Base-by-base conservation (phyloP, 768 basidiomycete species). In the Lactarius sp. region DNA sequence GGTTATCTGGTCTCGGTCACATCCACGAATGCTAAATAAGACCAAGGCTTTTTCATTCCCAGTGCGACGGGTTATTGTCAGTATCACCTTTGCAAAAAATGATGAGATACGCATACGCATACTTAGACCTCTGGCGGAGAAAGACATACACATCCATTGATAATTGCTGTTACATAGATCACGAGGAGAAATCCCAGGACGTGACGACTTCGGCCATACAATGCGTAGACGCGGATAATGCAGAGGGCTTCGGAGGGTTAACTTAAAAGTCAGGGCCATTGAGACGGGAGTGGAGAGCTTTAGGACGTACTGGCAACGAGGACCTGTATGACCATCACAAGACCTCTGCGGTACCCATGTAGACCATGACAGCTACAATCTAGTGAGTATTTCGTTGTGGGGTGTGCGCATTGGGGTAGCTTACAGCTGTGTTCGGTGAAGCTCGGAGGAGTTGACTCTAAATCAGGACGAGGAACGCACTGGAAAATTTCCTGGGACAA, bases 161-260 rank as follows among this genome's bases (percentile, higher is more conserved):
- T 33, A 39, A 59, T 31, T 2, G 49, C 3, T 33, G 6, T 20
- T 1, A 14, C 4, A n/a, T 31, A 46, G 7, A 50, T 4, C 3
- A 13, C 9, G 6, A 50, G 0, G 22, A 64, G 59, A 36, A 55
- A 0, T 6, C 39, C 41, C 5, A 59, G 49, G 20, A 60, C 18
- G 7, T 20, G 53, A 31, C 33, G 63, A 50, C 58, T 55, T 44
- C 47, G 37, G 8, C 47, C 52, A 18, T 51, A 64, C 12, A 64
- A 31, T 4, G 53, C 63, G 13, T 64, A 37, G 37, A 64, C 58
- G 34, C 63, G 63, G 22, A 60, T 16, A 3, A 60, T 1, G 22
- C 47, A 51, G 9, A 64, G 58, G 6, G 4, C 63, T 64, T 3
- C 8, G 20, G 12, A 27, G n/a, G 34, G 12, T 10, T 3, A 14